These are phyloP conservation scores for Aspergillus leporis DNA, from an alignment of 495 filamentous ascomycete species.

Conservation along the genomic window DNA sequence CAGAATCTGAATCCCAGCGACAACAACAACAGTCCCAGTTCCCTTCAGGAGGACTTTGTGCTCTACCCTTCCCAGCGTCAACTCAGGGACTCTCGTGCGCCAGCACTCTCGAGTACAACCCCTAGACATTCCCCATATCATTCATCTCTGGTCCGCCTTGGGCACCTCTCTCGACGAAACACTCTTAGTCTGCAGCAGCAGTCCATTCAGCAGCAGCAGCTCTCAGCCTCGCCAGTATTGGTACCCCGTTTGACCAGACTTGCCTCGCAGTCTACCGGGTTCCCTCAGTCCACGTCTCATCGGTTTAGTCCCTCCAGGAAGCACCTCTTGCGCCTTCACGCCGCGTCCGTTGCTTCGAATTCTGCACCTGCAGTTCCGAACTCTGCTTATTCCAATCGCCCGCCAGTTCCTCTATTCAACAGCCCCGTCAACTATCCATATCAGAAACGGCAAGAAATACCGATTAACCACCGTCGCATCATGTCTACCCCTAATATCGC, in stretches of 20 bases:
- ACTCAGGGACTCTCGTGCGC: slow-evolving; percentile 36
- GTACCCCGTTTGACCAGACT: slow-evolving; percentile 42
- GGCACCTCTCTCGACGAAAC: slow-evolving; percentile 37
- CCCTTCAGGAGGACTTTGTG: slow-evolving; percentile 46
- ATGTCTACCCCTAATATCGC: slow-evolving; percentile 45
- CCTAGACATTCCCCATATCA: slow-evolving; percentile 39
- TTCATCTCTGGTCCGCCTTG: slow-evolving; percentile 33
- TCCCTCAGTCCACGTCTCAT: slow-evolving; percentile 42
- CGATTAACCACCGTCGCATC: slow-evolving; percentile 31
- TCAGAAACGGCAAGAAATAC: slow-evolving; percentile 28
- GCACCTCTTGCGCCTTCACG: slow-evolving; percentile 32
- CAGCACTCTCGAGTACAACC: slow-evolving; percentile 39
- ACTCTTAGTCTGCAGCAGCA: slow-evolving; percentile 38
- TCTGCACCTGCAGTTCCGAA: slow-evolving; percentile 30
- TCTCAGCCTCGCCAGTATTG: slow-evolving; percentile 35
- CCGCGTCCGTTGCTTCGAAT: slow-evolving; percentile 38
- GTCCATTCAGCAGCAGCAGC: slow-evolving; percentile 42
- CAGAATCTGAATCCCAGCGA: slow-evolving; percentile 45
- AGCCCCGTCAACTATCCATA: slow-evolving; percentile 2
- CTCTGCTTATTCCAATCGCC: slow-evolving; percentile 18
- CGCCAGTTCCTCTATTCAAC: slow-evolving; percentile 6
- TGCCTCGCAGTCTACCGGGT: slow-evolving; percentile 35
- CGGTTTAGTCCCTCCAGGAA: slow-evolving; percentile 44
- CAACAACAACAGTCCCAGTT: slow-evolving; percentile 26
- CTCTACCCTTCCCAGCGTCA: slow-evolving; percentile 45